These are phyloP conservation scores for Neurospora hispaniola DNA, from an alignment of 495 filamentous ascomycete species.

Conservation along the genomic window DNA sequence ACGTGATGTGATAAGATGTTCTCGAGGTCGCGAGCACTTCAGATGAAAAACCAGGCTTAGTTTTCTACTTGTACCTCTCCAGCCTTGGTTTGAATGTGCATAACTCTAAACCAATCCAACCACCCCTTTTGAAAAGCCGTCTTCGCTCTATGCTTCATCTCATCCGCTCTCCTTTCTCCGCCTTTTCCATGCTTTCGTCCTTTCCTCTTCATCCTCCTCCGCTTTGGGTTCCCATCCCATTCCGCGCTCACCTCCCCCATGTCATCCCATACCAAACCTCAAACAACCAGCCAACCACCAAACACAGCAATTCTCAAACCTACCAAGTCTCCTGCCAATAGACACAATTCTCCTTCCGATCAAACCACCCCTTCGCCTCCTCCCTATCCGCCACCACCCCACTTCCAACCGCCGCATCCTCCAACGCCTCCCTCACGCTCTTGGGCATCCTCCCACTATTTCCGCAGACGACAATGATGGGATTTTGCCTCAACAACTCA, in stretches of 20 bases:
- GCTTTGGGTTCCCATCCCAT: too few species aligned
- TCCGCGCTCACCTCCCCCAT: background rate
- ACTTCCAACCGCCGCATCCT: conserved; percentile 49
- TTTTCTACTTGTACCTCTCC: background rate
- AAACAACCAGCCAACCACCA: background rate
- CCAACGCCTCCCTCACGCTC: conserved; percentile 71
- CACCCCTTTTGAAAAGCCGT: background rate
- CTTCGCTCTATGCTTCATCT: background rate
- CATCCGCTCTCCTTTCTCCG: background rate
- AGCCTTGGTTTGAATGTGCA: background rate
- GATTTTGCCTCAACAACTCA: conserved; percentile 34
- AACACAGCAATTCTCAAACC: background rate
- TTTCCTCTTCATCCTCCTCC: too few species aligned
- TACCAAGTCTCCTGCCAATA: conserved; percentile 43
- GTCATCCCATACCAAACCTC: background rate
- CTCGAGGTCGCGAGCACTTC: background rate
- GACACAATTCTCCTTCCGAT: conserved; percentile 7
- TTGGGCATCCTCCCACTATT: conserved; percentile 78
- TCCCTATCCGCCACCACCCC: conserved; percentile 15
- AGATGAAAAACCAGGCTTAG: background rate
- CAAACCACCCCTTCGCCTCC: conserved; percentile 22
- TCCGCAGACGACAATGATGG: conserved; percentile 62
- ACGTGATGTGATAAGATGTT: background rate
- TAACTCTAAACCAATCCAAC: background rate
- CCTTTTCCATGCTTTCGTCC: background rate